Percentiles rank a stretch among this genome's conserved stretches.
phyloP scores from a whole-genome alignment of 768 basidiomycete genomes.

The Candolleomyces efflorescens region DNA sequence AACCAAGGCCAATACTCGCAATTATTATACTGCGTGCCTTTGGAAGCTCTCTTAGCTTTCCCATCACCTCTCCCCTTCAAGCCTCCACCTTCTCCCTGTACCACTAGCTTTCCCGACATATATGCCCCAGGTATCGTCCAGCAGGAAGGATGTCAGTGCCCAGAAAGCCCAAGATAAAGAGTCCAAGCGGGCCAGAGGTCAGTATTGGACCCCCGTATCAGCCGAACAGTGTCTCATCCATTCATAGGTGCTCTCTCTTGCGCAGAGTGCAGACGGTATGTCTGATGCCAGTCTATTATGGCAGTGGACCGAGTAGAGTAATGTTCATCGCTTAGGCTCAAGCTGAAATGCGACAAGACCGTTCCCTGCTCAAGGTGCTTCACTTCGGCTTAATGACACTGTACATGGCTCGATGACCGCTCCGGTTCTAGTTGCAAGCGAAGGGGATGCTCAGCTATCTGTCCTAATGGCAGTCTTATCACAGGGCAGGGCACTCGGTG shows the following conservation, averaged over 20 bases:
- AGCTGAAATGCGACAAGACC: constrained; percentile 74
- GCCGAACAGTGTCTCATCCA: not conserved
- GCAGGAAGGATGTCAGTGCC: constrained; percentile 37
- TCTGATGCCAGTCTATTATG: constrained; percentile 4
- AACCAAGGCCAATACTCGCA: no score
- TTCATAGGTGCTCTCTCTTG: constrained; percentile 46
- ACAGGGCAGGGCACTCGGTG: constrained; percentile 78
- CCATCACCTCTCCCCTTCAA: constrained; percentile 7
- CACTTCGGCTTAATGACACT: not conserved
- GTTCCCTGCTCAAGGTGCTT: constrained; percentile 50
- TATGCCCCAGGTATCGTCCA: constrained; percentile 45
- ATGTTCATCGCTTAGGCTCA: constrained; percentile 37
- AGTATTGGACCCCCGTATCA: constrained; percentile 1
- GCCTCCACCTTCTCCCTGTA: not conserved
- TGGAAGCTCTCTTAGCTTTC: not conserved
- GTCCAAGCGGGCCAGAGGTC: constrained; percentile 57
- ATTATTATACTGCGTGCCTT: constrained; percentile 3
- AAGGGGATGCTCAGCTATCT: constrained; percentile 72
- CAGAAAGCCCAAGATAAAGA: constrained; percentile 62
- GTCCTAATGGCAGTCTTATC: constrained; percentile 72
- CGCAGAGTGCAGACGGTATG: constrained; percentile 61
- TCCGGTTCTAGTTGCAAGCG: constrained; percentile 49
- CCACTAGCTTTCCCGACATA: not conserved
- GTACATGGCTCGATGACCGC: not conserved
- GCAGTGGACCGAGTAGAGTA: no score